Evolutionary conservation across 2,329 filamentous ascomycete species (phyloP).

Genomic region (Exophiala sideris): DNA sequence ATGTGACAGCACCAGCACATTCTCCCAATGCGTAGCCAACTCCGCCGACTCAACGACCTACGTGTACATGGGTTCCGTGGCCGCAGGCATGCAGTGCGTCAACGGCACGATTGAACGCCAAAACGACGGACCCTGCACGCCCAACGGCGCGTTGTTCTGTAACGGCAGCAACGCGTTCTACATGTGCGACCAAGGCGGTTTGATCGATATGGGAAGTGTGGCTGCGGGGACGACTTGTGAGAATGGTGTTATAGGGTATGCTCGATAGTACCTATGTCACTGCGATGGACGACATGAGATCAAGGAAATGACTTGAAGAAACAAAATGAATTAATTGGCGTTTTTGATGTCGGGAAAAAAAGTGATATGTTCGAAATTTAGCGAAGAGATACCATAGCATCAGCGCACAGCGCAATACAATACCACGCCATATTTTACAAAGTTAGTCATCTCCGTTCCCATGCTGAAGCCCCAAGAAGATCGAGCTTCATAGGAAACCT

Average conservation of each 20-base stretch:
- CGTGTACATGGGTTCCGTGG: conserved; percentile 25
- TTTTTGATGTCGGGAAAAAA: neutral
- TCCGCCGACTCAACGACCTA: conserved; percentile 12
- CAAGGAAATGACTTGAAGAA: neutral
- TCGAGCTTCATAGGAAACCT: too few relatives aligned
- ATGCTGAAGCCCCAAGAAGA: too few relatives aligned
- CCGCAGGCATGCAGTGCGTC: conserved; percentile 23
- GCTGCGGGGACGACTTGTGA: conserved; percentile 36
- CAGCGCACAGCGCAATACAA: neutral
- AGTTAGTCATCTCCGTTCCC: too few relatives aligned
- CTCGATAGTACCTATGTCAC: neutral
- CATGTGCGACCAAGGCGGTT: conserved; percentile 25
- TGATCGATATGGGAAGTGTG: conserved; percentile 38
- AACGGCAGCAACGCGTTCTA: conserved; percentile 19
- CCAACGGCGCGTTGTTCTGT: conserved; percentile 18
- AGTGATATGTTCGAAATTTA: neutral
- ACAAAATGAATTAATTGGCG: neutral
- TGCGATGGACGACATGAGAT: neutral
- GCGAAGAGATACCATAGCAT: too few relatives aligned
- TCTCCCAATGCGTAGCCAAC: conserved; percentile 36
- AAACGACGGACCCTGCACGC: conserved; percentile 23
- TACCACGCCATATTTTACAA: too few relatives aligned
- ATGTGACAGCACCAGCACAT: conserved; percentile 35
- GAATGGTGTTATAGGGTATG: conserved; percentile 19
- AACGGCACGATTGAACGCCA: conserved; percentile 21